Conservation (phyloP, 306 rosid species). For the Abrus precatorius region DNA sequence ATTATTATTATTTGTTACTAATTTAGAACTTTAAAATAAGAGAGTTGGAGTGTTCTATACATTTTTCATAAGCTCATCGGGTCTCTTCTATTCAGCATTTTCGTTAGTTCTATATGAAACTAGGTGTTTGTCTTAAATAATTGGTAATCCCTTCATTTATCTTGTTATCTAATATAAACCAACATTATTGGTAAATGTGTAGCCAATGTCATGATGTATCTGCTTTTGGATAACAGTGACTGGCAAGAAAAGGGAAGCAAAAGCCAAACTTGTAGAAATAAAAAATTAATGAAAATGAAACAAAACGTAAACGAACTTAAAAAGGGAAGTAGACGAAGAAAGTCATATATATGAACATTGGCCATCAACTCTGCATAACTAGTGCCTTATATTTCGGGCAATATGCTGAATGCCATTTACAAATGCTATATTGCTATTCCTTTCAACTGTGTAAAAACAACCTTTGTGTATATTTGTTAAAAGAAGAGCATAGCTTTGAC, state of each 20-base stretch:
- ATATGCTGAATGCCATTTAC: neutral
- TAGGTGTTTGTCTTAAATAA: neutral
- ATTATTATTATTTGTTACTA: no score
- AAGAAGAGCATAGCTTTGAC: constrained; percentile 32
- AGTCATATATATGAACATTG: constrained; percentile 7
- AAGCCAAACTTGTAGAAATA: constrained; percentile 5
- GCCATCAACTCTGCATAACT: constrained; percentile 34
- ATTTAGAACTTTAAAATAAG: constrained; percentile 6
- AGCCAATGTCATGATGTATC: neutral
- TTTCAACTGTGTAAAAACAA: constrained; percentile 38
- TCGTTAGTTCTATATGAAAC: neutral
- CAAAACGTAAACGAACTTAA: neutral
- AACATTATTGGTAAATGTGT: constrained; percentile 10
- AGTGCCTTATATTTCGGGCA: constrained; percentile 38
- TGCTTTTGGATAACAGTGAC: neutral
- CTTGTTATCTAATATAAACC: neutral
- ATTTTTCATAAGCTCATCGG: neutral
- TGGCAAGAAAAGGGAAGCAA: constrained; percentile 16
- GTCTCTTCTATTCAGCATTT: constrained; percentile 31
- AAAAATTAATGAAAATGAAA: neutral
- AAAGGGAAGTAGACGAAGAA: constrained; percentile 11
- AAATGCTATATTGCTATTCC: constrained; percentile 8
- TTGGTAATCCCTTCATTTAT: neutral
- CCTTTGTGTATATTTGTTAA: constrained; percentile 38
- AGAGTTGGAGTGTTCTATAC: neutral